Base-by-base conservation (phyloP, 495 filamentous ascomycete species). In the Penicilliopsis zonata region DNA sequence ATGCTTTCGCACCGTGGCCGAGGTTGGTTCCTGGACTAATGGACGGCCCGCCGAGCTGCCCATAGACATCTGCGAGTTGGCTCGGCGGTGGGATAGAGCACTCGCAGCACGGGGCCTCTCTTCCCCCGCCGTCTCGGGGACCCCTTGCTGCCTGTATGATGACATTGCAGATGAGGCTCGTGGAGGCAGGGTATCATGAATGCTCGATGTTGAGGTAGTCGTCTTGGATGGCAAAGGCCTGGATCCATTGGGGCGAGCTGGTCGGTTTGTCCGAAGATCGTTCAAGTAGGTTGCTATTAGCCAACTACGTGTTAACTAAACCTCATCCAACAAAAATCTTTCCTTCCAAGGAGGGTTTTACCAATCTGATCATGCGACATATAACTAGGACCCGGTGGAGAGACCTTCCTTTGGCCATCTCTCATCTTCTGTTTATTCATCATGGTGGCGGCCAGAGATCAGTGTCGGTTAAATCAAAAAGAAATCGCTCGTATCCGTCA, bases 341-440 rank as follows among this genome's bases (percentile, higher is more conserved):
- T n/a, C n/a, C n/a, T n/a, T n/a, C n/a, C n/a, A n/a, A n/a, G n/a
- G n/a, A n/a, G n/a, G n/a, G n/a, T n/a, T n/a, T 66, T 61, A 94
- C 86, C 81, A 53, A 92, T 78, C 59, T 94, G 85, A 28, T 87
- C 76, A 50, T 74, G 75, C 21, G 76, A 75, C 86, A 94, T 94
- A 59, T 83, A 92, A 23, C 72, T 69, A 15, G 82, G 78, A 22
- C 76, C 76, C 14, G 82, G 78, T 39, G 79, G 78, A 28, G 76
- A 76, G 40, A 74, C 70, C 62, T 78, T 82, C 42, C 73, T 55
- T 37, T 57, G 53, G 36, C 50, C 50, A 32, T 65, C 61, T 42
- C 54, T 61, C 34, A 43, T 38, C 37, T 47, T 49, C 25, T 61
- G 52, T 46, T 58, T 54, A 32, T 60, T 52, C 47, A 62, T 55